Evolutionary conservation across 805 yeast species (phyloP), one percentile per base, ranked within the genome.

Genomic region (Ogataea haglerorum): DNA sequence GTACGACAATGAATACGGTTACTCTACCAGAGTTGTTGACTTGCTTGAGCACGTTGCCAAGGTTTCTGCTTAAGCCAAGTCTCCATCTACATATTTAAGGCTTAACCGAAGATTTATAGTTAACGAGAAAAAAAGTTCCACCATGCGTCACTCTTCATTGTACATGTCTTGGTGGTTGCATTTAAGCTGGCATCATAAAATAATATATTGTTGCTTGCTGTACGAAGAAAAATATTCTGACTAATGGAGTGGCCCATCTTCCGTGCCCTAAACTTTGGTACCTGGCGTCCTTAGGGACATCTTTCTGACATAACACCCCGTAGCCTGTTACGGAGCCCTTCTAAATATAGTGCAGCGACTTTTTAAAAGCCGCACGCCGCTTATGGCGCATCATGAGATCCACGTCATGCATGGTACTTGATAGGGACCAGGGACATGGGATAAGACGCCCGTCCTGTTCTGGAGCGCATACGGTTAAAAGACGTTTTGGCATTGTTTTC

Each of bases 1-100:
- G 95, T 88, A 88, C 80, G 96, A 88, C 71, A 88, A 88, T 74
- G 96, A 88, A 77, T 88, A 69, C 76, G 96, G 96, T 69, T 88
- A 88, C 85, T 85, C 95, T 60, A 84, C 93, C 73, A 88, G 96
- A 78, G 95, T 88, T 57, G 95, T 88, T 56, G 96, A 88, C 76
- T 75, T 88, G 64, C 71, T 87, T 60, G 80, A 83, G 70, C 82
- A 78, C 76, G 80, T 85, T 64, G 91, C 95, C 56, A 75, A 78
- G 67, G 69, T 41, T 22, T 47, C 62, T 6, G 59, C 60, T 45
- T 59, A 53, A 55, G 33, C 40, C 40, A 12, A 14, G 13, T 30
- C 22, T 4, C 10, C n/a, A 21, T 13, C 15, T 6, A 28, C 26
- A 25, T 27, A 27, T 13, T 13, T 14, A 35, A 14, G 22, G 27